A percentile compares a stretch with the other conserved stretches of the same genome.
phyloP scores from a whole-genome alignment of 1,284 basidiomycete genomes.

The Bondarzewia mesenterica region DNA sequence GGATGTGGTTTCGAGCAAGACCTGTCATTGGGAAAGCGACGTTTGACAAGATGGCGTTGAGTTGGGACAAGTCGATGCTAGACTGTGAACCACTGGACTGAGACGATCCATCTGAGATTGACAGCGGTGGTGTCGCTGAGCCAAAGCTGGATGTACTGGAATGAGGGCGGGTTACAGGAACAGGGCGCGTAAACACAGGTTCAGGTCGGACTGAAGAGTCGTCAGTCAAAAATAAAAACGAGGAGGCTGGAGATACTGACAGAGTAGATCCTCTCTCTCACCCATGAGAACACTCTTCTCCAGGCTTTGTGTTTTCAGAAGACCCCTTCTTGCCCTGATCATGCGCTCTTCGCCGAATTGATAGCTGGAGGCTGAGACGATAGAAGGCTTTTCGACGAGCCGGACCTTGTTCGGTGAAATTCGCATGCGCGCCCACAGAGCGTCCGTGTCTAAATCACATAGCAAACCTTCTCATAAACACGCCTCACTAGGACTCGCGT shows the following conservation, averaged over 20 bases:
- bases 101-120: conserved; percentile 53
- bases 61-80: conserved; percentile 61
- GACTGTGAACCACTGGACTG: conserved; percentile 64
- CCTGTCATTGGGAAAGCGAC: conserved; percentile 26
- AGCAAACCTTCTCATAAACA: neutral
- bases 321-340: conserved; percentile 52
- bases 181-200: conserved; percentile 52
- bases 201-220: conserved; percentile 29
- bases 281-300: conserved; percentile 57
- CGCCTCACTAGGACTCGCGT: no score
- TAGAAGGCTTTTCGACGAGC: conserved; percentile 52
- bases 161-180: conserved; percentile 43
- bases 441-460: neutral
- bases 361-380: conserved; percentile 50
- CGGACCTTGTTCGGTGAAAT: conserved; percentile 29
- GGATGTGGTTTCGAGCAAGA: conserved; percentile 24
- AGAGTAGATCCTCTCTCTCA: conserved; percentile 53
- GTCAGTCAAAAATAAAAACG: conserved; percentile 3
- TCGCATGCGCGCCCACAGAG: neutral
- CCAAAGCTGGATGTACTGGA: conserved; percentile 64
- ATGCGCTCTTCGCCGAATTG: conserved; percentile 61
- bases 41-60: conserved; percentile 50
- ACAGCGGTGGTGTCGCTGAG: conserved; percentile 62
- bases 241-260: conserved; percentile 31
- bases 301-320: conserved; percentile 56